Base-by-base conservation (phyloP, 805 yeast genomes). In the Zygotorulaspora florentina region DNA sequence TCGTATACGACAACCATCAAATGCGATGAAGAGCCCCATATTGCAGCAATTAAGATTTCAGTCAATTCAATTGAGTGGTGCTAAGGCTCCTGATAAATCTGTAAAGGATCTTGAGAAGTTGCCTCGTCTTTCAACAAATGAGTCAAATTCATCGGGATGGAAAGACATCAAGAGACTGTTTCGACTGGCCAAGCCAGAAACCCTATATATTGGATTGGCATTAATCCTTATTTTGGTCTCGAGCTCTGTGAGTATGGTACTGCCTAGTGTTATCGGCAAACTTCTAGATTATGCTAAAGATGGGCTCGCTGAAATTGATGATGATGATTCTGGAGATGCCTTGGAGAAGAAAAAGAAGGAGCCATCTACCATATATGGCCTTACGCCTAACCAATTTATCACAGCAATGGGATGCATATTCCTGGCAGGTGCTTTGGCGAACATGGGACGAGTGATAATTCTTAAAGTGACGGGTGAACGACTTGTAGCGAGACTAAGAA, bases 181-280 rank as follows among this genome's bases (percentile, higher is more conserved):
- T 41, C 65, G 60, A 27, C 68, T 85, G n/a, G 79, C 85, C 0
- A 73, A 67, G 50, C 76, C 80, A 2, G 89, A 85, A 58, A 58
- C 73, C 5, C 68, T 69, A 44, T 75, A 83, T 2, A 70, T 85
- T 56, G 53, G 72, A 1, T 64, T 75, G 16, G 96, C 96, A 0
- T 67, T 90, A 33, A 53, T 74, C 0, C 75, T 87, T 46, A 72
- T 91, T 27, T 66, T 81, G 5, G 59, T 83, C 4, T 80, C 96
- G 0, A 85, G 96, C 1, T 78, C 88, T 1, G 84, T 87, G 4
- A 76, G 89, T 23, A 84, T 91, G 87, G 67, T 83, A 10, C 71
- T 91, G 35, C 98, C 98, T 7, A 70, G 83, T 37, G 73, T 87
- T 18, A 85, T 91, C 46, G 98, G 98, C 27, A 85, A 85, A 57